A percentile compares a stretch with the other conserved stretches of the same genome.
Conservation (phyloP, 371 early-diverging fungal species). For the Zychaea mexicana region DNA sequence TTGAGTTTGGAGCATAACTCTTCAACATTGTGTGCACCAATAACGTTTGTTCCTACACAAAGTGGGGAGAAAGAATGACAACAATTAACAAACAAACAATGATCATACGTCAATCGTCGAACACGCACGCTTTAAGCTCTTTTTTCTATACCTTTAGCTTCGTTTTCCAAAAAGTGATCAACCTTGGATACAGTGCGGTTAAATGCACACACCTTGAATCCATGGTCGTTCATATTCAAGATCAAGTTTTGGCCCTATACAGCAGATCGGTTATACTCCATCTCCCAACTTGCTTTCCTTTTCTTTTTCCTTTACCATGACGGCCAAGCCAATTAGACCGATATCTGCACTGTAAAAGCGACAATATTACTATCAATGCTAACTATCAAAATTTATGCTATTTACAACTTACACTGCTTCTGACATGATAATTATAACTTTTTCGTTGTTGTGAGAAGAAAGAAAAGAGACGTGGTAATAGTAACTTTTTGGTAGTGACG, state of each 20-base stretch:
- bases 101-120: neutral
- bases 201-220: constrained; percentile 92
- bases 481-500: too few relatives aligned
- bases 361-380: neutral
- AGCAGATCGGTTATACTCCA: too few relatives aligned
- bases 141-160: constrained; percentile 82
- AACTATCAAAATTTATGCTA: neutral
- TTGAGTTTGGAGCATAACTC: constrained; percentile 93
- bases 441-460: too few relatives aligned
- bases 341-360: constrained; percentile 93
- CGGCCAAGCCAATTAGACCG: constrained; percentile 99
- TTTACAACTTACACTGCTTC: constrained; percentile 16
- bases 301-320: constrained; percentile 79
- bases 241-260: constrained; percentile 97
- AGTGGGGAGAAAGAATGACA: neutral
- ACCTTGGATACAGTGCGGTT: constrained; percentile 98
- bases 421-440: too few relatives aligned
- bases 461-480: neutral
- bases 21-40: constrained; percentile 92
- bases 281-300: neutral
- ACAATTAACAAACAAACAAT: neutral
- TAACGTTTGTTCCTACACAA: constrained; percentile 77
- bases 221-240: constrained; percentile 98
- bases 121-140: too few relatives aligned
- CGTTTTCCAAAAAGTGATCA: constrained; percentile 90